Evolutionary conservation across 441 rosid species (phyloP), one percentile per base, ranked within the genome.

Genomic region (Populus trichocarpa): DNA sequence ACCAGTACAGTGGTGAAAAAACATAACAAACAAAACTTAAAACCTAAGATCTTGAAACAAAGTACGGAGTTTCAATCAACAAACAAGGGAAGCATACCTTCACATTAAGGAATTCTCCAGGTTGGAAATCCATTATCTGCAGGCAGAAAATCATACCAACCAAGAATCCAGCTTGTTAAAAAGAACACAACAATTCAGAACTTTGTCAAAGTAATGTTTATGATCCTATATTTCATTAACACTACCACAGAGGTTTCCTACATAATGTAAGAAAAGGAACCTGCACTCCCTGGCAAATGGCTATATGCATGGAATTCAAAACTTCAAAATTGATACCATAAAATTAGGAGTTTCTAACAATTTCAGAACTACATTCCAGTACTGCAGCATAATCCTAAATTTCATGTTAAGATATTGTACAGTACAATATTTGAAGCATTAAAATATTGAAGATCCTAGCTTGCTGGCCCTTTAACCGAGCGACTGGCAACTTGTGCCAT

Each of bases 101-200:
- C 76, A 93, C 94, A 75, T 91, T 90, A 22, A 93, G 95, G 84
- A 90, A 96, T 77, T 96, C 97, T 68, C 98, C 97, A 35, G 94
- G 97, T 81, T 89, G 96, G 89, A 96, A 96, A 85, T 93, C 97
- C 99, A 96, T 93, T 73, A 91, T 86, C 98, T 93, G 88, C 78
- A 85, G 26, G 50, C 30, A 81, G 26, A 50, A 42, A 25, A 74
- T 26, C 36, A 63, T 10, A 10, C 26, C 66, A 63, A 23, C 66
- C 59, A 57, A 40, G 32, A 18, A 70, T 70, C 14, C 4, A 69
- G 23, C 26, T 70, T 70, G 70, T 63, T 16, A 28, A 69, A 69
- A 69, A 74, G 22, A 5, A 68, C 36, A 78, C 1, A 72, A 42
- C n/a, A 67, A 50, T 25, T 59, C 76, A 42, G 30, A 73, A 33